phyloP scores from a whole-genome alignment of 73 alveolate genomes.

The Symbiodinium natans region DNA sequence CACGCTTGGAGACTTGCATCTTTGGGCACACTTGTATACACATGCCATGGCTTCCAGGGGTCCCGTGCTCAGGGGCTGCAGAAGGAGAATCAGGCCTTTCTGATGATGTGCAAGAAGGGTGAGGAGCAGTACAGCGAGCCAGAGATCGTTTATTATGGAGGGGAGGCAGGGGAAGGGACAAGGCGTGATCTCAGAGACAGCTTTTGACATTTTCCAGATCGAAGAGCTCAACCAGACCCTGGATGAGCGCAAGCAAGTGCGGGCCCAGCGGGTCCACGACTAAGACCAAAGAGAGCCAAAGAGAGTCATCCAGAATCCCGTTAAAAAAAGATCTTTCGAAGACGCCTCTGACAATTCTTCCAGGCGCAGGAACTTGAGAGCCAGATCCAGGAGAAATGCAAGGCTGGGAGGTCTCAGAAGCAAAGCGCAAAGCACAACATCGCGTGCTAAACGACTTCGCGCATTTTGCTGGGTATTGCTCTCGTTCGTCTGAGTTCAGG shows the following conservation, averaged over 20 bases:
- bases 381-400: conserved; percentile 66
- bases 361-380: conserved; percentile 57
- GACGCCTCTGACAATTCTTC: too few species aligned
- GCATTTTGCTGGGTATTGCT: background rate
- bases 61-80: conserved; percentile 65
- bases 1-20: too few species aligned
- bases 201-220: background rate
- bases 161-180: conserved; percentile 24
- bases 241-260: conserved; percentile 65
- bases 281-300: background rate
- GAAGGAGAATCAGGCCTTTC: conserved; percentile 80
- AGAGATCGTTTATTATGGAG: conserved; percentile 59
- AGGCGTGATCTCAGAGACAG: background rate
- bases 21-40: background rate
- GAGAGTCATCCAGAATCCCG: background rate
- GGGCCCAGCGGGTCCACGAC: conserved; percentile 26
- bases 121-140: conserved; percentile 88
- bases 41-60: background rate
- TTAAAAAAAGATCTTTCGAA: background rate
- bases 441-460: background rate
- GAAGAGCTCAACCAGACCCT: conserved; percentile 69
- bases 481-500: background rate
- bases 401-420: background rate
- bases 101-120: conserved; percentile 79
- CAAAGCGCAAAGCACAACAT: background rate